These are phyloP conservation scores for Plicaturopsis crispa DNA, from an alignment of 768 basidiomycete genomes.

Conservation along the genomic window DNA sequence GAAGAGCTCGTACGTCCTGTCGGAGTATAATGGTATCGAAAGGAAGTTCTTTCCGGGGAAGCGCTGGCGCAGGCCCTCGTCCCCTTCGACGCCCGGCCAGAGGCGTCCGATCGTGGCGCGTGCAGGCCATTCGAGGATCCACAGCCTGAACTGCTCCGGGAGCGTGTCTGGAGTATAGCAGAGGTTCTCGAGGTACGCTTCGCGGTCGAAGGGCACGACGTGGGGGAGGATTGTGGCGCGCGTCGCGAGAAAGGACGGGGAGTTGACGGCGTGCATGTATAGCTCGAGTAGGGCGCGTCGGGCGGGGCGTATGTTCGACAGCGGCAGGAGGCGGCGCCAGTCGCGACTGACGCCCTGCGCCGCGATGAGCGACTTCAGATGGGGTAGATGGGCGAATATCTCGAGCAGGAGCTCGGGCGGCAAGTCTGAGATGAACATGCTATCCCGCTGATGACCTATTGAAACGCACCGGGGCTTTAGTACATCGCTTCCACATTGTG, in stretches of 20 bases:
- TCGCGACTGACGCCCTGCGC: constrained; percentile 11
- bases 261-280: constrained; percentile 9
- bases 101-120: constrained; percentile 10
- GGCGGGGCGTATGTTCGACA: constrained; percentile 11
- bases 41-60: too few species aligned
- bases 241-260: constrained; percentile 8
- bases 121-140: constrained; percentile 20
- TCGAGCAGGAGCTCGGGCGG: constrained; percentile 17
- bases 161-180: constrained; percentile 5
- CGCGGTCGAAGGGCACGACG: constrained; percentile 10
- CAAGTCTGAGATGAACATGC: constrained; percentile 3
- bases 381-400: constrained; percentile 14
- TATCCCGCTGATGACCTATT: too few species aligned
- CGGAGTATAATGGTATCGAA: too few species aligned
- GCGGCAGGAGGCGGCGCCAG: constrained; percentile 11
- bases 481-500: too few species aligned
- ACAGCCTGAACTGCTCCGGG: constrained; percentile 16
- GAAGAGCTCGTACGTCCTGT: too few species aligned
- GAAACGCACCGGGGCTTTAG: too few species aligned
- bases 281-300: constrained; percentile 14
- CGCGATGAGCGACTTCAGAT: constrained; percentile 14
- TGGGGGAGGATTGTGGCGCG: constrained; percentile 10
- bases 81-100: constrained; percentile 18
- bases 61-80: too few species aligned
- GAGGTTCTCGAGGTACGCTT: constrained; percentile 10